These are phyloP conservation scores for Aspergillus quadrilineatus DNA, from an alignment of 2,329 filamentous ascomycete genomes.

Conservation along the genomic window DNA sequence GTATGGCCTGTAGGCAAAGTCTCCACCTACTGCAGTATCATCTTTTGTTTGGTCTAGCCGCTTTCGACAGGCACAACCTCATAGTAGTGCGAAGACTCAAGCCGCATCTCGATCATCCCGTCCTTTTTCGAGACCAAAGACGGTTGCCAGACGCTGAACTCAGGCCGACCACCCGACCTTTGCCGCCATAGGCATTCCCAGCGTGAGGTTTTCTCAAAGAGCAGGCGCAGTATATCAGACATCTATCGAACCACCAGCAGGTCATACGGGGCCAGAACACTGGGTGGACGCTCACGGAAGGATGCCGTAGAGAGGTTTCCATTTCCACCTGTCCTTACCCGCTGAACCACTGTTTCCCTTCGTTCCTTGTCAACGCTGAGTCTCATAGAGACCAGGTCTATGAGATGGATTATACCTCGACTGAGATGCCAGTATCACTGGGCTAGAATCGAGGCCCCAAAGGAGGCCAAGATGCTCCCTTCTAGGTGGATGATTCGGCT, in stretches of 20 bases:
- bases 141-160: slow-evolving; percentile 28
- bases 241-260: slow-evolving; percentile 24
- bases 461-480: slow-evolving; percentile 19
- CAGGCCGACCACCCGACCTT: slow-evolving; percentile 28
- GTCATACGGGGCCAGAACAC: slow-evolving; percentile 15
- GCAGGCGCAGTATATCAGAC: slow-evolving; percentile 18
- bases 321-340: background rate
- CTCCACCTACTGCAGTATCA: slow-evolving; percentile 23
- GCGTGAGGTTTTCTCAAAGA: slow-evolving; percentile 27
- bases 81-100: slow-evolving; percentile 30
- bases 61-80: slow-evolving; percentile 24
- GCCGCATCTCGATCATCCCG: slow-evolving; percentile 27
- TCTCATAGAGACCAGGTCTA: background rate
- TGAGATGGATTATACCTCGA: slow-evolving; percentile 1
- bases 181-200: slow-evolving; percentile 33
- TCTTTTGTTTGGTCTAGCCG: slow-evolving; percentile 21
- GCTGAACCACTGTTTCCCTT: background rate
- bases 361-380: background rate
- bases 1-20: slow-evolving; percentile 30
- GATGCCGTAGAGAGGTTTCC: slow-evolving; percentile 22
- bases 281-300: slow-evolving; percentile 20
- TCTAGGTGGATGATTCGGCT: slow-evolving; percentile 20
- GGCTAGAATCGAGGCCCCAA: slow-evolving; percentile 15
- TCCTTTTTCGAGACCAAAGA: slow-evolving; percentile 8
- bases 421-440: slow-evolving; percentile 20